Evolutionary conservation across 257 asterid genomes (phyloP), one percentile per base, ranked within the genome.

Genomic region (Agastache rugosa): DNA sequence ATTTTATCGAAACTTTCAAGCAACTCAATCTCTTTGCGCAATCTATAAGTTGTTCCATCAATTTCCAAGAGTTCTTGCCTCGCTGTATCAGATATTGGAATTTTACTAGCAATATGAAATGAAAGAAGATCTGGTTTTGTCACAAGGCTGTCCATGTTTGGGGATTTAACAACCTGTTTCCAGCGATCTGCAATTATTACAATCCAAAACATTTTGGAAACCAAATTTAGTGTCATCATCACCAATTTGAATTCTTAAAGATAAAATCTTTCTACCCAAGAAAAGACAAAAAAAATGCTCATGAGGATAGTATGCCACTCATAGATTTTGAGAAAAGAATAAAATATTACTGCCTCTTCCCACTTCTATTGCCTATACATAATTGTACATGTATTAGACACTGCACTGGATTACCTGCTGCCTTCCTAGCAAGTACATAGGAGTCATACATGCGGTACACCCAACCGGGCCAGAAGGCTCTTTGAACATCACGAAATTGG

Each of bases 21-120:
- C 70, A 95, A 81, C 81, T 92, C 93, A 77, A 92, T 95, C 82
- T 95, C 98, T 78, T 87, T 86, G 44, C 90, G 95, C 86, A 95
- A 65, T 81, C 99, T 87, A 78, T 95, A 95, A 37, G 96, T 83
- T 71, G 90, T 89, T 66, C 99, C 99, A 83, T 95, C 99, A 74
- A 92, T 95, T 71, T 95, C 99, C 82, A 95, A 85, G 81, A 95
- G 98, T 79, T 95, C 99, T 84, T 95, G 98, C 83, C 98, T 88
- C 1, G 85, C 81, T 6, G 96, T 85, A 83, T 87, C 99, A 35
- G 99, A 95, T 64, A 88, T 81, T 12, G 98, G 99, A 78, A 95
- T 86, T 84, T 90, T 92, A 86, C 99, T 95, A 71, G 95, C 99
- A 77, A 95, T 81, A 66, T 92, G 96, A 81, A 95, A 95, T 58